Conservation (phyloP, 176 grass and related monocot species). For the sorghum (Sorghum bicolor) region DNA sequence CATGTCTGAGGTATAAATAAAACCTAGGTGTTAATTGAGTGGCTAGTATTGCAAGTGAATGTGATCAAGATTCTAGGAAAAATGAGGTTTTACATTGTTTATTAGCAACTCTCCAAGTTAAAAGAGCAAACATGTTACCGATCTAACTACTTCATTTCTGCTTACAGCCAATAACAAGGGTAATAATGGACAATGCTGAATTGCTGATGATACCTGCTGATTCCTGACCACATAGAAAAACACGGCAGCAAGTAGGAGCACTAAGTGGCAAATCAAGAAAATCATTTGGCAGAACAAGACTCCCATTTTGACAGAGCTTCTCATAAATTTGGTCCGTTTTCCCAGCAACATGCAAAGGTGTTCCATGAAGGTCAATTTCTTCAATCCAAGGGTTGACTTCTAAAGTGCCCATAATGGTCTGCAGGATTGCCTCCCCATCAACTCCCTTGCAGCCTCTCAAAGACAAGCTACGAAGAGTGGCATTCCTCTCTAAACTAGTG, state of each 20-base stretch:
- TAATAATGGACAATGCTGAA: background rate
- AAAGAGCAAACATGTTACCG: background rate
- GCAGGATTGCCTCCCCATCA: conserved; percentile 61
- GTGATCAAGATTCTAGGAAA: background rate
- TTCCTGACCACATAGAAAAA: conserved; percentile 71
- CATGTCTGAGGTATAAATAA: background rate
- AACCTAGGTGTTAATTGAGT: conserved; percentile 2
- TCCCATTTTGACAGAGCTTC: conserved; percentile 87
- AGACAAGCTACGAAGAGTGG: conserved; percentile 53
- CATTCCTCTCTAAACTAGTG: conserved; percentile 74
- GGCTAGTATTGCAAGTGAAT: background rate
- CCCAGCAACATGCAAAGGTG: conserved; percentile 71
- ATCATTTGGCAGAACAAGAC: conserved; percentile 53
- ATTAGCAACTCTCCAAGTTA: background rate
- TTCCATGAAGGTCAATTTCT: conserved; percentile 83
- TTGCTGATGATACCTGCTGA: conserved; percentile 47
- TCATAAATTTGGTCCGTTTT: conserved; percentile 67
- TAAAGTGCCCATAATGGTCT: conserved; percentile 69
- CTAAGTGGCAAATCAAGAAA: conserved; percentile 62
- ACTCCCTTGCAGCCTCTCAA: conserved; percentile 79
- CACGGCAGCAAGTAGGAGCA: conserved; percentile 61
- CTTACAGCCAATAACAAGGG: background rate
- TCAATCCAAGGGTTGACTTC: conserved; percentile 94
- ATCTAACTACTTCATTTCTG: background rate
- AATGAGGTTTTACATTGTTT: background rate